Evolutionary conservation across 305 asterid species (phyloP), one percentile per base, ranked within the genome.

Genomic region (Fraxinus velutina): DNA sequence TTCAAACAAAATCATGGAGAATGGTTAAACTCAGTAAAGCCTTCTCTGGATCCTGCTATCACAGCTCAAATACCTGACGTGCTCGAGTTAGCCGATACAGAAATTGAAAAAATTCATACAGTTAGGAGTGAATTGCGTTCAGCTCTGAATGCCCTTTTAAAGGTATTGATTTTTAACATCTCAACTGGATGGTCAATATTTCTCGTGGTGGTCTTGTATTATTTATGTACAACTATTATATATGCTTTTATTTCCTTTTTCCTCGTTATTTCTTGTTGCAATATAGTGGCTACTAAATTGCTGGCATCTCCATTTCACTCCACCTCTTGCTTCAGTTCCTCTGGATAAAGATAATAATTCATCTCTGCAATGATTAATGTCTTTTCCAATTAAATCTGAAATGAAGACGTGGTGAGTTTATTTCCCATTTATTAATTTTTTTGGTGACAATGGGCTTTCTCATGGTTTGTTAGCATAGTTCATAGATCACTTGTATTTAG

Each of bases 1-100:
- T 96, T 96, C 92, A 90, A 88, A 50, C 89, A 87, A 87, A 88
- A 89, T 85, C 98, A 96, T 79, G 70, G 78, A 36, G 97, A 92
- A 78, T 96, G 99, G 99, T 89, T 96, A 52, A 76, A 91, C 81
- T 79, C 92, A 0, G 93, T 74, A 79, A 96, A 90, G 80, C 98
- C 98, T 72, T 82, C 85, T 36, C 75, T 94, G 75, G 97, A 90
- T 88, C 97, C 98, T 84, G 81, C 85, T 81, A 84, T 90, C 82
- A 89, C 91, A 64, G 86, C 91, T 12, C 92, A 92, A 78, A 17
- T 91, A 74, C 82, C 82, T 33, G 89, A 81, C 73, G 87, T 77
- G 37, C 52, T 78, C 34, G 90, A 88, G 64, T 78, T 86, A 74
- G 68, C 90, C 75, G 95, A 90, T 68, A 68, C 88, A 24, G 95